These are phyloP conservation scores for Hydnomerulius pinastri DNA, from an alignment of 768 basidiomycete genomes.

Conservation along the genomic window DNA sequence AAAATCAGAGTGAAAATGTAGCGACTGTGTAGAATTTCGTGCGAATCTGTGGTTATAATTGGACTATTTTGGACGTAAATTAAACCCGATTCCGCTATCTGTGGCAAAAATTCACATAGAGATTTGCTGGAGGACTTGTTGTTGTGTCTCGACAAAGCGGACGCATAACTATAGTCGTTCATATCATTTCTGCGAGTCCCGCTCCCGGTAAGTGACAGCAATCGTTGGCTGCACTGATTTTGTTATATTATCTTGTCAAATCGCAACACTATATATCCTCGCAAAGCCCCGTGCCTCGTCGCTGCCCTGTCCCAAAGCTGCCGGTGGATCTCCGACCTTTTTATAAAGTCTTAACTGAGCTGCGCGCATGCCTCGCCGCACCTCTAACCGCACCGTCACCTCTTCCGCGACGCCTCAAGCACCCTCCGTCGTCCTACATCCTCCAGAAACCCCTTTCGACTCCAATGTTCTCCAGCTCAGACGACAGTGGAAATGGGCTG, in stretches of 20 bases:
- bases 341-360: constrained; percentile 37
- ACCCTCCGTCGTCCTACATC: constrained; percentile 24
- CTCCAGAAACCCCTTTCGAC: constrained; percentile 30
- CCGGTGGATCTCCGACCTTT: constrained; percentile 39
- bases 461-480: constrained; percentile 58
- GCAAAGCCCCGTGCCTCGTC: background rate
- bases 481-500: constrained; percentile 90
- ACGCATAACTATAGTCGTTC: constrained; percentile 8
- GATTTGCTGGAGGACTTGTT: constrained; percentile 8
- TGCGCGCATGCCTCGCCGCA: constrained; percentile 60
- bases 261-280: constrained; percentile 21
- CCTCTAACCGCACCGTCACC: constrained; percentile 41
- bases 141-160: constrained; percentile 1
- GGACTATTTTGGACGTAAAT: constrained; percentile 25
- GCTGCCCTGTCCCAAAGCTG: constrained; percentile 21
- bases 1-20: constrained; percentile 28
- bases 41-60: constrained; percentile 9
- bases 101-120: constrained; percentile 15
- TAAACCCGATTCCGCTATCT: constrained; percentile 14
- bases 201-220: constrained; percentile 13
- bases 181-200: constrained; percentile 13
- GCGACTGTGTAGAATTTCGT: constrained; percentile 16
- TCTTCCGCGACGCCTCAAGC: constrained; percentile 32
- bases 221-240: constrained; percentile 16
- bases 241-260: constrained; percentile 22